Conservation (phyloP, 2,329 filamentous ascomycete genomes). For the Diaporthe helianthi region DNA sequence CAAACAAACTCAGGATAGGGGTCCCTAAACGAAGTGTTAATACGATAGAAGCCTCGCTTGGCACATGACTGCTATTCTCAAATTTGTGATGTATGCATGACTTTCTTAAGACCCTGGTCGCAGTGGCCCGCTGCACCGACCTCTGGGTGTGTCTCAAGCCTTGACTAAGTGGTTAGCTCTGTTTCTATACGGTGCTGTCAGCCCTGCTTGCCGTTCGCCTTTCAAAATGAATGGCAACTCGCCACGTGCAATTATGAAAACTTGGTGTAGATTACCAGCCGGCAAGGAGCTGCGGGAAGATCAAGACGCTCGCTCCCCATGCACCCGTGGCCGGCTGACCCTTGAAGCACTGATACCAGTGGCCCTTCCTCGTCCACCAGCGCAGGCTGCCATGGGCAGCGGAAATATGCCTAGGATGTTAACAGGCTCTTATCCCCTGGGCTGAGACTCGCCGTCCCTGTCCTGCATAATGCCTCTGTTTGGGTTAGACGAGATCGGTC, state of each 20-base stretch:
- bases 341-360: background rate
- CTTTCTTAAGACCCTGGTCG: background rate
- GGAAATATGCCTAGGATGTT: no score
- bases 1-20: constrained; percentile 17
- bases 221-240: no score
- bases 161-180: no score
- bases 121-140: background rate
- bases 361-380: background rate
- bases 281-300: no score
- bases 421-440: no score
- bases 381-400: background rate
- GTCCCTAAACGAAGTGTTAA: constrained; percentile 19
- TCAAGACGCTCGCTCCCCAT: no score
- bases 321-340: no score
- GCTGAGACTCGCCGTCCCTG: no score
- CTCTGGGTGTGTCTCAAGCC: background rate
- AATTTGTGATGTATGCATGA: background rate
- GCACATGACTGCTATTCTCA: background rate
- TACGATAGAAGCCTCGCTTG: constrained; percentile 18
- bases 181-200: background rate
- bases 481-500: background rate
- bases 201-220: background rate
- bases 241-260: background rate
- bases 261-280: no score
- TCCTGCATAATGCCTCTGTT: background rate